Percentiles rank a stretch among this genome's conserved stretches.
phyloP scores from a whole-genome alignment of 495 filamentous ascomycete species.

The Antarctomyces pellizariae region DNA sequence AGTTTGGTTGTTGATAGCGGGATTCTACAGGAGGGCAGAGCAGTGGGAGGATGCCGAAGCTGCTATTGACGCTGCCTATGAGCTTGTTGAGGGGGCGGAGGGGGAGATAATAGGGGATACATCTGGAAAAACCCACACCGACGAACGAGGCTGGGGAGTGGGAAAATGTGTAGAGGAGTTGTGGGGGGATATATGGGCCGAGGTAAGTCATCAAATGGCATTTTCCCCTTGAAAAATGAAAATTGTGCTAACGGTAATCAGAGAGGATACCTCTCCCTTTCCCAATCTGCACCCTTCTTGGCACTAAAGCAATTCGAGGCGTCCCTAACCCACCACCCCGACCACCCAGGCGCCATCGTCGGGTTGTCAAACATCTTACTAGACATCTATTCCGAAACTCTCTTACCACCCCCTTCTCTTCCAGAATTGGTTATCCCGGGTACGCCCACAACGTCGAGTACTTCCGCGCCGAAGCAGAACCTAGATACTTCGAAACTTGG shows the following conservation, averaged over 20 bases:
- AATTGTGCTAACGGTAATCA: slow-evolving; percentile 19
- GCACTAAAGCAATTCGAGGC: slow-evolving; percentile 57
- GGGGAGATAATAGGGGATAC: slow-evolving; percentile 26
- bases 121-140: slow-evolving; percentile 22
- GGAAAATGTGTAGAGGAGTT: slow-evolving; percentile 56
- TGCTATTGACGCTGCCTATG: slow-evolving; percentile 61
- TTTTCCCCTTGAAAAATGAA: slow-evolving; percentile 1
- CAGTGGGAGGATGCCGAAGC: slow-evolving; percentile 54
- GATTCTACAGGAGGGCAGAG: slow-evolving; percentile 61
- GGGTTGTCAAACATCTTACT: slow-evolving; percentile 64
- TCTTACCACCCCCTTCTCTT: slow-evolving; percentile 22
- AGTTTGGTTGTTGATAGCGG: slow-evolving; percentile 75
- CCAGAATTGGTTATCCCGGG: slow-evolving; percentile 7
- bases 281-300: slow-evolving; percentile 34
- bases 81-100: slow-evolving; percentile 34
- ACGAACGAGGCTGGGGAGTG: slow-evolving; percentile 45
- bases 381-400: slow-evolving; percentile 53
- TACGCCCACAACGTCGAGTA: background rate
- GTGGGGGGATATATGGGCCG: slow-evolving; percentile 55
- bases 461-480: background rate
- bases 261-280: slow-evolving; percentile 43
- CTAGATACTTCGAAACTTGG: too few species aligned
- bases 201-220: slow-evolving; percentile 23
- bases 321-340: slow-evolving; percentile 44
- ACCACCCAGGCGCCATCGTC: slow-evolving; percentile 64